These are phyloP conservation scores for Infundibulicybe gibba DNA, from an alignment of 768 basidiomycete genomes.

Conservation along the genomic window DNA sequence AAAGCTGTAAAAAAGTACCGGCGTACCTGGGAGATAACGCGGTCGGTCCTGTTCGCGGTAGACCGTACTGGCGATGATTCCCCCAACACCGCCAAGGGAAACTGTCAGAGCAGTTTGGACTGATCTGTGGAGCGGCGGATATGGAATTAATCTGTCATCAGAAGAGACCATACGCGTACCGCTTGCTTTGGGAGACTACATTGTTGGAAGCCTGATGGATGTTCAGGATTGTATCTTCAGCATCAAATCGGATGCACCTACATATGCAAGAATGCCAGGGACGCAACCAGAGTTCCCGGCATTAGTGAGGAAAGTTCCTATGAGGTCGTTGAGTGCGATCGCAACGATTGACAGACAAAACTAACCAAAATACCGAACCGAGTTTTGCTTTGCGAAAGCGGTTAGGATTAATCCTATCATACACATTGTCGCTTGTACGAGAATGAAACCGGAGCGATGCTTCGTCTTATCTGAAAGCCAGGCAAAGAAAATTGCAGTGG, in stretches of 20 bases:
- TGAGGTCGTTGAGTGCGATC: background rate
- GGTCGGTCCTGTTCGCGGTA: constrained; percentile 40
- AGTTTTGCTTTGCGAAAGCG: constrained; percentile 31
- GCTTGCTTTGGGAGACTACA: constrained; percentile 45
- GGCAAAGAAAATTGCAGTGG: constrained; percentile 39
- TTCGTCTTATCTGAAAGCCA: constrained; percentile 41
- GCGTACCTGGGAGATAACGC: constrained; percentile 38
- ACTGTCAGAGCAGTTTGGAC: constrained; percentile 37
- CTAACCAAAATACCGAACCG: constrained; percentile 40
- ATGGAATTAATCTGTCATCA: background rate
- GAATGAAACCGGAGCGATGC: constrained; percentile 39
- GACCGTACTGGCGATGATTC: constrained; percentile 38
- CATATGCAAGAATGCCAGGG: constrained; percentile 42
- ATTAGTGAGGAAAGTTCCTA: constrained; percentile 41
- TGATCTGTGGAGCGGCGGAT: constrained; percentile 13
- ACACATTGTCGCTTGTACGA: constrained; percentile 31
- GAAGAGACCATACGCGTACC: constrained; percentile 13
- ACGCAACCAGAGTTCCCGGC: constrained; percentile 39
- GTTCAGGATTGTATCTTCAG: background rate
- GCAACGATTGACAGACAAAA: background rate
- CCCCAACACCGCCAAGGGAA: constrained; percentile 38
- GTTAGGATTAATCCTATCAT: constrained; percentile 33
- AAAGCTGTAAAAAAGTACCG: background rate
- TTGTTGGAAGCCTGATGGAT: constrained; percentile 36
- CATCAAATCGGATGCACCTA: constrained; percentile 11